Base-by-base conservation (phyloP, 176 grass and related monocot genomes). In the Guadua angustifolia region DNA sequence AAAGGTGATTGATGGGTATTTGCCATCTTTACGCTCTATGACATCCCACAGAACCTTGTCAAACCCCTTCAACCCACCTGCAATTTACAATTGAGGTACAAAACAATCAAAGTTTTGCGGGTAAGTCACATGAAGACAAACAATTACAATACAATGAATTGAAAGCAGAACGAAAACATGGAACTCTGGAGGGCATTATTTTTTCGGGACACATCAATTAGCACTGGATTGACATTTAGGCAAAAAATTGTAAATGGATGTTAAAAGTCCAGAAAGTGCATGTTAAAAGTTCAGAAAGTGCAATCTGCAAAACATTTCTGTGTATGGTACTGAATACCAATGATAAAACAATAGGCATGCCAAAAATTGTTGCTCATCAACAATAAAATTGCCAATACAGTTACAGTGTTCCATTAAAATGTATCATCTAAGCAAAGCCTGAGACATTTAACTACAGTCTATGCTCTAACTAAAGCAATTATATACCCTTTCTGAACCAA, bases 1-100 rank as follows among this genome's bases (percentile, higher is more conserved):
- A 32, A 95, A 95, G 50, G 89, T 93, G 69, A 98, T 77, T 88
- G 89, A 90, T 78, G 95, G 91, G 69, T 66, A 89, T 73, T 93
- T 24, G 29, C 88, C 87, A 62, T 88, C 86, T 35, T 75, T 98
- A n/a, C 69, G 87, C 29, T 93, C 89, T 51, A 84, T 43, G 19
- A 88, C 85, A 83, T 92, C 93, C 93, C 95, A 95, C 29, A 95
- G 39, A 32, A 95, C 87, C 64, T 98, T 95, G 86, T 98, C 91
- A 74, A 91, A 98, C 18, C 95, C 93, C 63, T 83, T 98, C 83
- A 91, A 73, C 5, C 91, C 89, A 74, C 95, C 91, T 98, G 79
- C 25, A 72, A 78, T 90, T 71, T 53, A 66, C 29, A 75, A 68
- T 69, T 63, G 29, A 62, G 51, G 16, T 35, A 81, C 0, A 70